Conservation (phyloP, 2,329 filamentous ascomycete genomes). For the Ceratocystis alfenasii region DNA sequence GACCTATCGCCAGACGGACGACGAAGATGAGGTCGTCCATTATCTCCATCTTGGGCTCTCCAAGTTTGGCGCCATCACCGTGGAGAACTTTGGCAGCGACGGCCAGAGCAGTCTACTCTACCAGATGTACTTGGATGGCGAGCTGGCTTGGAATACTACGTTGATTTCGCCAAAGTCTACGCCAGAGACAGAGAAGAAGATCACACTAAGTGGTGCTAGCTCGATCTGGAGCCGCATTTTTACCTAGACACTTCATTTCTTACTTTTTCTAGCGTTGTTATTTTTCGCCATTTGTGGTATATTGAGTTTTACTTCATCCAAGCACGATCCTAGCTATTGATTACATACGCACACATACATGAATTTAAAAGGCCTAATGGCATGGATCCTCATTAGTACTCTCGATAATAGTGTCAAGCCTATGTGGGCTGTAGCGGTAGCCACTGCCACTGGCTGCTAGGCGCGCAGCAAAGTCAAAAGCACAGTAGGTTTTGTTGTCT, state of each 20-base stretch:
- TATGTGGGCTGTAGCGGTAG: not conserved
- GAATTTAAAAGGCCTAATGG: not conserved
- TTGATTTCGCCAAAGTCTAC: conserved; percentile 26
- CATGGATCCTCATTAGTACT: not conserved
- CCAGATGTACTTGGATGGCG: conserved; percentile 68
- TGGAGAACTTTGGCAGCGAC: conserved; percentile 52
- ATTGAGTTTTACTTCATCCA: not conserved
- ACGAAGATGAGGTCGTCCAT: conserved; percentile 74
- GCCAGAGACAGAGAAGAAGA: conserved; percentile 13
- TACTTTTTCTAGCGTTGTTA: not conserved
- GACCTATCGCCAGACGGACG: conserved; percentile 70
- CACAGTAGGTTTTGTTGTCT: not conserved
- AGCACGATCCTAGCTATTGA: not conserved
- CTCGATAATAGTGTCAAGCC: not conserved
- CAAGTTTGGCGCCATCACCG: conserved; percentile 76
- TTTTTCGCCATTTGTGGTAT: not conserved
- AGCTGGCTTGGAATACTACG: conserved; percentile 60
- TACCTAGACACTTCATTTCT: not conserved
- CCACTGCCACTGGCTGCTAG: not conserved
- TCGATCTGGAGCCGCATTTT: conserved; percentile 21
- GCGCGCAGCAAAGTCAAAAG: not conserved
- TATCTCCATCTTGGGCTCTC: conserved; percentile 76
- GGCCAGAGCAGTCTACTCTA: conserved; percentile 68
- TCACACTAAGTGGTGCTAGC: conserved; percentile 6
- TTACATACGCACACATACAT: not conserved